A percentile compares a stretch with the other conserved stretches of the same genome.
phyloP scores from a whole-genome alignment of 495 filamentous ascomycete species.

The Astrocystis sublimbata region DNA sequence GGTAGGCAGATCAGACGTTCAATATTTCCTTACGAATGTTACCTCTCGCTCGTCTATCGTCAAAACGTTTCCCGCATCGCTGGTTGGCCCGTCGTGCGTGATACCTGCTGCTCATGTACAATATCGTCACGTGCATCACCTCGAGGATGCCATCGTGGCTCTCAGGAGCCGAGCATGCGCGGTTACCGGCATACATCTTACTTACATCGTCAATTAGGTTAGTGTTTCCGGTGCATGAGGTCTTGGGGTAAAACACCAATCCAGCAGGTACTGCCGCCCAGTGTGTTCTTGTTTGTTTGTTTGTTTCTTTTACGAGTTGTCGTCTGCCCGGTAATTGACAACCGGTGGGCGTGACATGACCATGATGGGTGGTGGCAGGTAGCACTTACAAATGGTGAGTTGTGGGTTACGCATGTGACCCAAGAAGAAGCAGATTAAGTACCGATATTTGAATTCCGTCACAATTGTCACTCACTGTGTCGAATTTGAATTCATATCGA shows the following conservation, averaged over 20 bases:
- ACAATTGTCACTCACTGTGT: neutral
- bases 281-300: no score
- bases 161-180: neutral
- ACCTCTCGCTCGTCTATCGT: constrained; percentile 6
- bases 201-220: constrained; percentile 3
- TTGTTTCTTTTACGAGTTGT: neutral
- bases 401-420: neutral
- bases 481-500: neutral
- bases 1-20: neutral
- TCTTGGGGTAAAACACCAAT: constrained; percentile 7
- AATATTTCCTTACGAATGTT: constrained; percentile 2
- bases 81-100: constrained; percentile 11
- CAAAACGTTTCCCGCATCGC: neutral
- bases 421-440: neutral
- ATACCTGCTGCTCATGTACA: constrained; percentile 1
- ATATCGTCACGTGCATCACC: neutral
- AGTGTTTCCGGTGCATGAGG: neutral
- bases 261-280: neutral
- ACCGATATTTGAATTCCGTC: neutral
- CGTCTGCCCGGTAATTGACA: neutral
- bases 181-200: constrained; percentile 7
- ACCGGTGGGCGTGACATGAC: neutral
- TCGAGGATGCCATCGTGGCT: neutral
- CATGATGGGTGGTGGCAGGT: neutral
- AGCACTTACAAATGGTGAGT: neutral